Percentiles rank a stretch among this genome's conserved stretches.
Evolutionary conservation across 2,329 filamentous ascomycete species (phyloP).

Genomic region (Fusarium aywerte): DNA sequence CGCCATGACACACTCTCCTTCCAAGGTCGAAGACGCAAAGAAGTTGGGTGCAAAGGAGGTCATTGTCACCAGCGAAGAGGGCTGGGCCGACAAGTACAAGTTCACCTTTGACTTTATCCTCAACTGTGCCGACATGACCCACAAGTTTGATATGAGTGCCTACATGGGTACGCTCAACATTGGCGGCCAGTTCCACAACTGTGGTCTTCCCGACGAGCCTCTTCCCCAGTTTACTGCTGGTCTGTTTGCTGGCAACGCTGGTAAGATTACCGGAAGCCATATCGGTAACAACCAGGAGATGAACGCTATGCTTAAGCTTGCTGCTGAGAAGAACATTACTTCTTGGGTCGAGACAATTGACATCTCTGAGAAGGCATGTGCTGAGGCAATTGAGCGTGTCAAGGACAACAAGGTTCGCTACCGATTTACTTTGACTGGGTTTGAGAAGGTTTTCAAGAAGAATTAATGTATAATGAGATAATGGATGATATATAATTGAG

Average conservation of each 20-base stretch:
- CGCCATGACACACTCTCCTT: slow-evolving; percentile 68
- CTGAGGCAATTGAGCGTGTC: slow-evolving; percentile 75
- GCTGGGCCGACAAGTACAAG: slow-evolving; percentile 67
- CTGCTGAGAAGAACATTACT: slow-evolving; percentile 64
- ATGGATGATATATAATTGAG: neutral
- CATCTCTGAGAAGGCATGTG: slow-evolving; percentile 73
- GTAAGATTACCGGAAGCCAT: slow-evolving; percentile 65
- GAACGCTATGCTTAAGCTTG: slow-evolving; percentile 66
- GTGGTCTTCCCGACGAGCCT: slow-evolving; percentile 65
- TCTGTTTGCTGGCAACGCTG: slow-evolving; percentile 61
- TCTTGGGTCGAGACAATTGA: slow-evolving; percentile 71
- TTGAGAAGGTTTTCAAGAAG: slow-evolving; percentile 69
- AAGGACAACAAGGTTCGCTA: slow-evolving; percentile 78
- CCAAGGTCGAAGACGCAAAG: slow-evolving; percentile 69
- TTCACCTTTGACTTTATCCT: slow-evolving; percentile 63
- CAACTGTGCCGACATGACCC: slow-evolving; percentile 60
- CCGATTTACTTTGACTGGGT: slow-evolving; percentile 75
- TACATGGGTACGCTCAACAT: slow-evolving; percentile 65
- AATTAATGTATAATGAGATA: neutral
- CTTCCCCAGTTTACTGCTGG: slow-evolving; percentile 56
- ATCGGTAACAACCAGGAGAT: slow-evolving; percentile 71
- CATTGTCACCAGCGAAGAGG: slow-evolving; percentile 59
- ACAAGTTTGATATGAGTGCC: slow-evolving; percentile 64
- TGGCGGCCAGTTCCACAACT: slow-evolving; percentile 66
- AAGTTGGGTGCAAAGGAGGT: slow-evolving; percentile 71